Evolutionary conservation across 2,329 filamentous ascomycete species (phyloP), one percentile per base, ranked within the genome.

Genomic region (Tolypocladium nubicola): DNA sequence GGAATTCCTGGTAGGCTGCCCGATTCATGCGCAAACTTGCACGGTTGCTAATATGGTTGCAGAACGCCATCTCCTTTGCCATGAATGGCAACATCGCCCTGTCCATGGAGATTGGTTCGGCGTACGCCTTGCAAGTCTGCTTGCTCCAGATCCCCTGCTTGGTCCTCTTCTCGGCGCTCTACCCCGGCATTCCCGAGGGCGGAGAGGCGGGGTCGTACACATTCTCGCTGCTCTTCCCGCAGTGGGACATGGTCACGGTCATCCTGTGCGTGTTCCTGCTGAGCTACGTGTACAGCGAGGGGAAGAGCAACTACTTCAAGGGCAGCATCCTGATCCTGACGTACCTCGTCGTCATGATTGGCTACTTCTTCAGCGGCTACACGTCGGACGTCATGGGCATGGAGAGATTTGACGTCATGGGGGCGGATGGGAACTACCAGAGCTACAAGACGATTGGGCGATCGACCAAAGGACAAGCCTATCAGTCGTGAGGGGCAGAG

Each of bases 221-320:
- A 0, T 94, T 94, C 70, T 89, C 85, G 40, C 82, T 99, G 39
- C 90, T 97, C 50, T 97, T 99, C 76, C 94, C 94, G 1, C 94
- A 99, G 71, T 99, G 93, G 93, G 94, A 99, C 71, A 95, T 99
- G 90, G 87, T 97, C 14, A 96, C 90, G 0, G 90, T 97, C 19
- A 96, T 97, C 59, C 76, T 99, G 19, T 97, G 93, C 67, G 91
- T 99, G 21, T 96, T 99, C 76, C 76, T 99, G 57, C 84, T 99
- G 63, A 96, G 91, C 67, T 96, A 97, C 77, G 93, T 99, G 79
- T 96, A 97, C 66, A 90, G 93, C 55, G 94, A 99, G 75, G 94
- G 94, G 45, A 99, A 99, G 83, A 97, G 92, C 78, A 99, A 99
- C 73, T 99, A 99, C 74, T 99, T 99, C 84, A 99, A 99, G 77